Percentiles rank a stretch among this genome's conserved stretches.
phyloP scores from a whole-genome alignment of 1,284 basidiomycete genomes.

The Ustanciosporium gigantosporum region DNA sequence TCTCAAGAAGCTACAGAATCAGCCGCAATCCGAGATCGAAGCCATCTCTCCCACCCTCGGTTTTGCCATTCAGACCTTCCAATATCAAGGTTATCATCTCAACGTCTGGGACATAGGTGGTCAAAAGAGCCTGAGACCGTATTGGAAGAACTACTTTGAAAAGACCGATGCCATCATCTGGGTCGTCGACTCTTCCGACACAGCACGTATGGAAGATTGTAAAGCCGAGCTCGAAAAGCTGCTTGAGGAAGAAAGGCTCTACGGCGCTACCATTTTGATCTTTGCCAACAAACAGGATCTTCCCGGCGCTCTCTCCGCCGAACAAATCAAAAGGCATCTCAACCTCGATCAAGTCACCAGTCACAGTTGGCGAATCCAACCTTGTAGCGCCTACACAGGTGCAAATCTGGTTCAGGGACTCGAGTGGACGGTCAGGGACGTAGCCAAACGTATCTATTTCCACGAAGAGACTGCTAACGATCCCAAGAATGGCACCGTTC shows the following conservation, averaged over 20 bases:
- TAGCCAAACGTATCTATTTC: slow-evolving; percentile 65
- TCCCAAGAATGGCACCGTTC: slow-evolving; percentile 5
- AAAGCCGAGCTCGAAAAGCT: slow-evolving; percentile 81
- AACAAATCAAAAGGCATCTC: slow-evolving; percentile 71
- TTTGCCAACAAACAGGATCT: slow-evolving; percentile 99
- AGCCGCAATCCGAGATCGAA: slow-evolving; percentile 72
- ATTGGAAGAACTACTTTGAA: slow-evolving; percentile 99
- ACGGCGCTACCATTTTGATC: slow-evolving; percentile 90
- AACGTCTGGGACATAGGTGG: slow-evolving; percentile 86
- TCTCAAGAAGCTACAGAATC: slow-evolving; percentile 86
- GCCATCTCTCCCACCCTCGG: slow-evolving; percentile 82
- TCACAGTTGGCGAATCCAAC: slow-evolving; percentile 86
- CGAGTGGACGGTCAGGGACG: slow-evolving; percentile 91
- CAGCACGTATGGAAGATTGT: slow-evolving; percentile 85
- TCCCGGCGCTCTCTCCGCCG: slow-evolving; percentile 77
- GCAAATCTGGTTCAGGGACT: slow-evolving; percentile 80
- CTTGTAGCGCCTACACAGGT: slow-evolving; percentile 90
- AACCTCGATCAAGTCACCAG: slow-evolving; percentile 66
- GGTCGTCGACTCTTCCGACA: slow-evolving; percentile 95
- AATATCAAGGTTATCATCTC: slow-evolving; percentile 74
- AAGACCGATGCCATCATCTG: slow-evolving; percentile 97
- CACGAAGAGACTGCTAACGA: slow-evolving; percentile 21
- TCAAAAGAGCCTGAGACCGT: slow-evolving; percentile 89
- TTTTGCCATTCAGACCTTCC: slow-evolving; percentile 97
- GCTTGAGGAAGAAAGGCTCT: slow-evolving; percentile 87